These are phyloP conservation scores for Trametes punicea DNA, from an alignment of 768 basidiomycete species.

Conservation along the genomic window DNA sequence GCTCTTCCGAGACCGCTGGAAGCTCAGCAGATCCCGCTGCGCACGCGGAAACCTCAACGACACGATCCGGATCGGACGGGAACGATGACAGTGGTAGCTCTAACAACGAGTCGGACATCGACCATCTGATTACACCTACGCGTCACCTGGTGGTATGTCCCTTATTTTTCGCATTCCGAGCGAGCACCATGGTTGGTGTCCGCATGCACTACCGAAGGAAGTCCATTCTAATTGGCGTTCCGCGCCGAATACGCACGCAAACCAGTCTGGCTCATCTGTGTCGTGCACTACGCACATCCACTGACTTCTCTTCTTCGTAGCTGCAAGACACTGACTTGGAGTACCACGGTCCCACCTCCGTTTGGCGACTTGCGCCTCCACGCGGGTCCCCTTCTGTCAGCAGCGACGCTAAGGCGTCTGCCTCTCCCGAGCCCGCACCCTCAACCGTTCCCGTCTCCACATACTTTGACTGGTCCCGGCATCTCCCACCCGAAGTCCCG, in stretches of 20 bases:
- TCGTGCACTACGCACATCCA: not conserved
- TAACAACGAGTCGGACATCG: slow-evolving; percentile 28
- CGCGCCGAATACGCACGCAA: not conserved
- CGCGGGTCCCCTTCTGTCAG: slow-evolving; percentile 13
- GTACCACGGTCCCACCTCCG: slow-evolving; percentile 31
- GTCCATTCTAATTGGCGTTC: not conserved
- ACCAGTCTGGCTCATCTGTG: slow-evolving; percentile 1
- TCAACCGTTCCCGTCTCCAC: slow-evolving; percentile 10
- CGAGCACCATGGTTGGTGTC: not conserved
- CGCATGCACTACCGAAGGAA: too few relatives aligned
- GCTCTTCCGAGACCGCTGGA: slow-evolving; percentile 14
- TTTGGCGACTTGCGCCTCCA: slow-evolving; percentile 30
- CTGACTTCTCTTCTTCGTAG: slow-evolving; percentile 10
- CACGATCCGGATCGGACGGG: slow-evolving; percentile 10
- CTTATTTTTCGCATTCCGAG: not conserved
- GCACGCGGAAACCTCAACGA: slow-evolving; percentile 3
- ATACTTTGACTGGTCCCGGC: slow-evolving; percentile 30
- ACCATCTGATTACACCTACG: slow-evolving; percentile 24
- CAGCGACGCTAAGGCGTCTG: slow-evolving; percentile 12
- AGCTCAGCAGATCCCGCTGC: slow-evolving; percentile 13
- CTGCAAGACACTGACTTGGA: slow-evolving; percentile 29
- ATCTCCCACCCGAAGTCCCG: slow-evolving; percentile 31
- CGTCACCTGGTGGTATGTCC: slow-evolving; percentile 22
- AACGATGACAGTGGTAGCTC: slow-evolving; percentile 19
- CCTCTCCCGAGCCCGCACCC: slow-evolving; percentile 12